Evolutionary conservation across 257 asterid genomes (phyloP).

Genomic region (Capsicum rhomboideum): DNA sequence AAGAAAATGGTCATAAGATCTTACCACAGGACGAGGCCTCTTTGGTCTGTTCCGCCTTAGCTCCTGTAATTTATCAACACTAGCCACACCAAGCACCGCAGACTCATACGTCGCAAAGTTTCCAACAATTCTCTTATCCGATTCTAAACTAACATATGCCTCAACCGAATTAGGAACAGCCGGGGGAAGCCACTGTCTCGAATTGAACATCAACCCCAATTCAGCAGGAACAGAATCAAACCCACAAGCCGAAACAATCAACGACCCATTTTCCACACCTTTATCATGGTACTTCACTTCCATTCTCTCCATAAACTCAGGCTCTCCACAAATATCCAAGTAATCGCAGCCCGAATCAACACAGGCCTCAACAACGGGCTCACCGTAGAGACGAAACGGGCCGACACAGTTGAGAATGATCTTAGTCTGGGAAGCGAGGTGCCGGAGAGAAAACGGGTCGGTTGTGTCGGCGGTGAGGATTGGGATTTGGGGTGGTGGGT

Average conservation of each 20-base stretch:
- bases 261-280: conserved; percentile 54
- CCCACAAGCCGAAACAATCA: conserved; percentile 83
- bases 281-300: conserved; percentile 49
- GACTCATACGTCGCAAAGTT: conserved; percentile 74
- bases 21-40: conserved; percentile 43
- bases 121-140: conserved; percentile 54
- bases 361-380: conserved; percentile 81
- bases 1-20: neutral
- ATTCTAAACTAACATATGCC: conserved; percentile 78
- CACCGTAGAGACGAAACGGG: conserved; percentile 74
- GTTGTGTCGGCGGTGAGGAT: conserved; percentile 68
- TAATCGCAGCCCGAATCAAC: conserved; percentile 72
- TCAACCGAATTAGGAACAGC: conserved; percentile 57
- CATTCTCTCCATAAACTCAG: conserved; percentile 89
- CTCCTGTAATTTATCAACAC: conserved; percentile 39
- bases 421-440: conserved; percentile 53
- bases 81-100: conserved; percentile 83
- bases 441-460: conserved; percentile 47
- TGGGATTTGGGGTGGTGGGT: conserved; percentile 46
- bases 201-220: conserved; percentile 59
- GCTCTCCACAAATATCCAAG: conserved; percentile 80
- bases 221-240: conserved; percentile 89
- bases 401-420: conserved; percentile 73
- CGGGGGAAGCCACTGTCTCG: conserved; percentile 50
- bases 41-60: conserved; percentile 54